Evolutionary conservation across 1,139 yeast genomes (phyloP).

Genomic region (Suhomyces maxii): DNA sequence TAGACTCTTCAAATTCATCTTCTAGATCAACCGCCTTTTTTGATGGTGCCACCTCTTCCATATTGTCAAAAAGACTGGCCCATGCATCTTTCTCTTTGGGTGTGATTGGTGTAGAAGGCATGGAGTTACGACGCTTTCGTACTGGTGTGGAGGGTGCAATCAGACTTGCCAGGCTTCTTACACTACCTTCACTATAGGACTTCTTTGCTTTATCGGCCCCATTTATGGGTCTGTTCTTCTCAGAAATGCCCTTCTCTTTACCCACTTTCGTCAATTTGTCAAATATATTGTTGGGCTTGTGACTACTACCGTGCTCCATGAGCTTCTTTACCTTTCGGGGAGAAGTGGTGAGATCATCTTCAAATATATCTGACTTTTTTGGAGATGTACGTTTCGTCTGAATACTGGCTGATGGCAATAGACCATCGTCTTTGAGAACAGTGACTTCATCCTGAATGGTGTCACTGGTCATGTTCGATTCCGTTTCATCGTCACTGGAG

Average conservation of each 20-base stretch:
- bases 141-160: neutral
- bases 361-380: neutral
- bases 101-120: slow-evolving; percentile 8
- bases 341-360: slow-evolving; percentile 17
- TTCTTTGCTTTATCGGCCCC: too few species aligned
- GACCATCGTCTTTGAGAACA: slow-evolving; percentile 3
- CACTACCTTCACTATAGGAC: too few species aligned
- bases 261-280: neutral
- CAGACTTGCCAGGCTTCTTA: too few species aligned
- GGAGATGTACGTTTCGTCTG: slow-evolving; percentile 2
- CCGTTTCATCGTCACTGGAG: slow-evolving; percentile 12
- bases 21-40: neutral
- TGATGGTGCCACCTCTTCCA: slow-evolving; percentile 8
- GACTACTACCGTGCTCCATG: slow-evolving; percentile 1
- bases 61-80: slow-evolving; percentile 21
- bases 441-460: neutral
- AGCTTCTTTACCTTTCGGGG: slow-evolving; percentile 17
- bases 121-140: neutral
- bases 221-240: too few species aligned
- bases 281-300: neutral
- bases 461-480: neutral
- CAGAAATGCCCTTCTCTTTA: too few species aligned
- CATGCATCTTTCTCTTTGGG: slow-evolving; percentile 21
- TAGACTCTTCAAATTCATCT: slow-evolving; percentile 3
- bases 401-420: slow-evolving; percentile 7